Conservation (phyloP, 768 basidiomycete species). For the Russula griseocarnosa region DNA sequence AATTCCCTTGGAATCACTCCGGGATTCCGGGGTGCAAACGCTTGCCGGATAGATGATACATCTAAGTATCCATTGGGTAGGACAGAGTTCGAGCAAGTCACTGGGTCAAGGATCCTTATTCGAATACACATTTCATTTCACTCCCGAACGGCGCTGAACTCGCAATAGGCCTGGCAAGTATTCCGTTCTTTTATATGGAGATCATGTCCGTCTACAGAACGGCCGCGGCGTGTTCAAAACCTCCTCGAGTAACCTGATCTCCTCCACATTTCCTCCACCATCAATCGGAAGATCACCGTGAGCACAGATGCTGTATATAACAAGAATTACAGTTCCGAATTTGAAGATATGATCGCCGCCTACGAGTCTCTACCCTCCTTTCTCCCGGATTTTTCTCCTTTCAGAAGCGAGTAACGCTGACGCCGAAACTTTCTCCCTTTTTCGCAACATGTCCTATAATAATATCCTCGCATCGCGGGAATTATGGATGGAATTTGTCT, state of each 20-base stretch:
- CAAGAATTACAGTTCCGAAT: not conserved
- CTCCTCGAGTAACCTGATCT: not conserved
- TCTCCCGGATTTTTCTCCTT: not conserved
- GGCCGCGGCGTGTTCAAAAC: not conserved
- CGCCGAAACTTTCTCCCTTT: not conserved
- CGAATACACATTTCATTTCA: not conserved
- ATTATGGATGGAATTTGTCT: conserved; percentile 19
- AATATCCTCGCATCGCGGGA: conserved; percentile 22
- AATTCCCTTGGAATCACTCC: not conserved
- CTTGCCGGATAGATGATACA: not conserved
- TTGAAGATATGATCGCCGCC: not conserved
- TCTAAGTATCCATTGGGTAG: no score
- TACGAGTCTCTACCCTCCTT: not conserved
- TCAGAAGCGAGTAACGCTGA: not conserved
- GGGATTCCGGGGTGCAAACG: not conserved
- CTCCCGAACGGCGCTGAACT: not conserved
- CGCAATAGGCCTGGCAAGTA: not conserved
- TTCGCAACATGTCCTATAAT: conserved; percentile 12
- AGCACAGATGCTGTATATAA: not conserved
- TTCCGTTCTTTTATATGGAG: conserved; percentile 1
- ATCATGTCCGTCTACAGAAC: not conserved
- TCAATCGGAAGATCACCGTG: not conserved
- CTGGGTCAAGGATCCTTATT: conserved; percentile 1
- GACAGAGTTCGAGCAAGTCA: not conserved
- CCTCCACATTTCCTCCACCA: conserved; percentile 1